These are phyloP conservation scores for Caryopteris hybrid DNA, from an alignment of 305 asterid genomes.

Conservation along the genomic window DNA sequence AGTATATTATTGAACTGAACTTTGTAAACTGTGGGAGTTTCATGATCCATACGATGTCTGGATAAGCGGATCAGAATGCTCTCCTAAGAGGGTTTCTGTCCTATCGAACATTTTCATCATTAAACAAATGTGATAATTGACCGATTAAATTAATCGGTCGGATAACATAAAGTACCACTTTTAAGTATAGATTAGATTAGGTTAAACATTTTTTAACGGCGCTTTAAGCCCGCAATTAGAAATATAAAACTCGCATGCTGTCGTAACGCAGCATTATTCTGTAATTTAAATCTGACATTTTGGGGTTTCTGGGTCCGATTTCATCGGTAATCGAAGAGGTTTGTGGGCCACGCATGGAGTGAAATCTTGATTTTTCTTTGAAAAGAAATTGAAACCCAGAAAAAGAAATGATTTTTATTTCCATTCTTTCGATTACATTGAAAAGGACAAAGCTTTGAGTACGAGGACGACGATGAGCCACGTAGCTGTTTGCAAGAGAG, in stretches of 20 bases:
- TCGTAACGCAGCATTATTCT: constrained; percentile 7
- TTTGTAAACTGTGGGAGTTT: too few species aligned
- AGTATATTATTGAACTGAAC: too few species aligned
- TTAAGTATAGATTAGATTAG: neutral
- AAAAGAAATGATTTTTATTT: constrained; percentile 10
- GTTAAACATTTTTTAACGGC: neutral
- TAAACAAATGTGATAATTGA: neutral
- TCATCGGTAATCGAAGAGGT: constrained; percentile 29
- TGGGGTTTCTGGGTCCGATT: constrained; percentile 21
- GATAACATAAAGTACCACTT: neutral
- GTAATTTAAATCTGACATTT: constrained; percentile 1
- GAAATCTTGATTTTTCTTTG: neutral
- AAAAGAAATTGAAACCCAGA: constrained; percentile 2
- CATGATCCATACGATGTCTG: too few species aligned
- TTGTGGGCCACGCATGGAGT: constrained; percentile 15
- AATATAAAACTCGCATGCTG: neutral
- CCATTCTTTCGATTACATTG: constrained; percentile 6
- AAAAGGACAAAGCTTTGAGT: constrained; percentile 20
- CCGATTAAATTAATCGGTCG: neutral
- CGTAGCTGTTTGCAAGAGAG: constrained; percentile 33
- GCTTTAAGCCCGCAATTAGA: neutral
- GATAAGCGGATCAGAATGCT: too few species aligned
- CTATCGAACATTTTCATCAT: neutral
- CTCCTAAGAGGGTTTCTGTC: neutral
- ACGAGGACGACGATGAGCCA: constrained; percentile 67